Percentiles rank a stretch among this genome's conserved stretches.
These are phyloP conservation scores for Pythium vanterpoolii DNA, from an alignment of 352 stramenopile genomes.

Conservation along the genomic window DNA sequence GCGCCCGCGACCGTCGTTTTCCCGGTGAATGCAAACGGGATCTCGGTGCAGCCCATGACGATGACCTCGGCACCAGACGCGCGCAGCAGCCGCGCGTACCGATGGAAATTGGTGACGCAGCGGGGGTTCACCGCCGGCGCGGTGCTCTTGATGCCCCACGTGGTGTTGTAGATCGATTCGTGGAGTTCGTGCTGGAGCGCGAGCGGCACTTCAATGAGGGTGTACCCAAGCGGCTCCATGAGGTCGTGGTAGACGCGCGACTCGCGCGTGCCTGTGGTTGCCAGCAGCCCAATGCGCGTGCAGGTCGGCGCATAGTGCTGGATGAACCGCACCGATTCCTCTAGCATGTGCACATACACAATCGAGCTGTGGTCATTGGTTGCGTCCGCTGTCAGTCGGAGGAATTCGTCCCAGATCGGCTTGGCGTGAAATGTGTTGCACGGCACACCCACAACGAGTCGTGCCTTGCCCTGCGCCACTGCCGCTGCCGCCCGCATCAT, in stretches of 20 bases:
- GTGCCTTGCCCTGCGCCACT: constrained; percentile 28
- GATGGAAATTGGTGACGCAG: constrained; percentile 58
- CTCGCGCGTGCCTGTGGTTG: constrained; percentile 60
- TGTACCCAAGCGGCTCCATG: constrained; percentile 53
- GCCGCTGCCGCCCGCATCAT: constrained; percentile 64
- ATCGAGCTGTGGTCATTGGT: constrained; percentile 3
- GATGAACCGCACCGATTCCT: constrained; percentile 67
- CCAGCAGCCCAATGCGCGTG: constrained; percentile 53
- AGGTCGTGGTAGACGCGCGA: constrained; percentile 72
- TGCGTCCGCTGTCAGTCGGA: constrained; percentile 30
- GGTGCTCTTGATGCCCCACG: constrained; percentile 76
- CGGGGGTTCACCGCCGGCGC: constrained; percentile 47
- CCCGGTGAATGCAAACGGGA: constrained; percentile 66
- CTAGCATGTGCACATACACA: constrained; percentile 62
- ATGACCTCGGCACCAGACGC: constrained; percentile 56
- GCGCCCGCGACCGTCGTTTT: constrained; percentile 37
- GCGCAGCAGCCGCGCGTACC: constrained; percentile 43
- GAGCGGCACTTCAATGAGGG: constrained; percentile 48
- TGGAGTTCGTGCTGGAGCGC: constrained; percentile 56
- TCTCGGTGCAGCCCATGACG: constrained; percentile 76
- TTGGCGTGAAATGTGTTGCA: constrained; percentile 79
- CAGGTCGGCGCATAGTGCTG: constrained; percentile 38
- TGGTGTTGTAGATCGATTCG: constrained; percentile 69
- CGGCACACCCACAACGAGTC: constrained; percentile 56
- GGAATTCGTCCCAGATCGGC: constrained; percentile 71